These are phyloP conservation scores for Candida insectorum DNA, from an alignment of 805 yeast genomes.

Conservation along the genomic window DNA sequence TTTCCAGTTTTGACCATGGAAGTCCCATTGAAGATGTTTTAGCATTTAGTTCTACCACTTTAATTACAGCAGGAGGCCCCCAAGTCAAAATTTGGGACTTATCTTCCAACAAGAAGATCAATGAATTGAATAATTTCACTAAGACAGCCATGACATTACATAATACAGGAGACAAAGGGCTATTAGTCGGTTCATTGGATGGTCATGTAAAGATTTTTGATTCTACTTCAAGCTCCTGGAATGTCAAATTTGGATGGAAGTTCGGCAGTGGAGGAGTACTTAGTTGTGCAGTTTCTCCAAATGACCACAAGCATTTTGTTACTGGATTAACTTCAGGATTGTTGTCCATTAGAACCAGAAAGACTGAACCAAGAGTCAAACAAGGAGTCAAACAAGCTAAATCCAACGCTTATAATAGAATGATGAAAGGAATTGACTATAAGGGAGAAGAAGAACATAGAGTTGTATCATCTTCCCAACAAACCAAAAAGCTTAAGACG, in stretches of 20 bases:
- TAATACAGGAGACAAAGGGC: constrained; percentile 69
- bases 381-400: constrained; percentile 49
- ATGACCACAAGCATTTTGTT: constrained; percentile 71
- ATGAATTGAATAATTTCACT: constrained; percentile 81
- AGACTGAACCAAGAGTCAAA: constrained; percentile 55
- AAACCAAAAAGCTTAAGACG: constrained; percentile 62
- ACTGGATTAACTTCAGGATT: constrained; percentile 91
- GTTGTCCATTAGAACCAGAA: constrained; percentile 83
- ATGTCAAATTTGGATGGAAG: constrained; percentile 95
- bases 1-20: constrained; percentile 64
- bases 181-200: constrained; percentile 91
- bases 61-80: constrained; percentile 79
- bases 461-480: constrained; percentile 49
- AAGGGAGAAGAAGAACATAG: constrained; percentile 84
- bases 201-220: constrained; percentile 97
- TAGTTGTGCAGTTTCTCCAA: constrained; percentile 86
- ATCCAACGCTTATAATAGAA: constrained; percentile 66
- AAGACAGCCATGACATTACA: constrained; percentile 88
- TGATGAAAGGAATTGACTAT: constrained; percentile 90
- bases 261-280: constrained; percentile 86
- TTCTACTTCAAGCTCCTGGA: constrained; percentile 66
- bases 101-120: constrained; percentile 66
- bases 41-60: constrained; percentile 69
- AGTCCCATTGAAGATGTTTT: constrained; percentile 81
- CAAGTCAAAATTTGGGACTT: constrained; percentile 89